Base-by-base conservation (phyloP, 2,329 filamentous ascomycete genomes). In the Diplodia scrobiculata region DNA sequence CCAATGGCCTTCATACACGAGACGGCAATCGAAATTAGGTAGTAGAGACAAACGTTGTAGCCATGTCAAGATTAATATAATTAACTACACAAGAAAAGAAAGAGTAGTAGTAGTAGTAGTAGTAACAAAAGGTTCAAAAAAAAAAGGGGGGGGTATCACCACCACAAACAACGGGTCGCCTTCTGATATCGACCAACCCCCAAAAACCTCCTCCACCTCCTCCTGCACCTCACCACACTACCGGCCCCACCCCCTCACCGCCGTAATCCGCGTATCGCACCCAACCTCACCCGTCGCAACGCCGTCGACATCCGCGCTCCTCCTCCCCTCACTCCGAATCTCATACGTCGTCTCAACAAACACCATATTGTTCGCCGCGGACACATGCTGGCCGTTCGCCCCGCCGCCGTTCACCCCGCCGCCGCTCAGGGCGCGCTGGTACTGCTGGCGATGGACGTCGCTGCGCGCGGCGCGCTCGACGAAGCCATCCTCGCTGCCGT, bases 291-390 rank as follows among this genome's bases (percentile, higher is more conserved):
- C 41, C 41, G 17, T 19, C 41, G 41, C 41, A 2, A 6, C 41
- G 0, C 17, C 41, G 7, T 19, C 41, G 9, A 6, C 41, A 10
- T 19, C 41, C 1, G 19, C 17, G 3, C 17, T 19, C 41, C 41
- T 45, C 41, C 41, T n/a, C 41, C n/a, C 41, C 41, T 45, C 41
- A 19, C 19, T 29, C 2, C 47, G n/a, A 7, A 63, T 63, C n/a
- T 63, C 59, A 27, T 63, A 63, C 29, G 45, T 63, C 59, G 45
- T 50, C 59, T 63, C 59, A 5, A 63, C 47, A 0, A 63, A 51
- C 59, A 63, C 59, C 6, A 11, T 14, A 5, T 45, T 32, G 29
- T 29, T 25, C 21, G 21, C 21, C 21, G 21, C 21, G 21, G 21
- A 21, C 21, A 21, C 21, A 1, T 21, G 21, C 21, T 21, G 21